A percentile compares a stretch with the other conserved stretches of the same genome.
phyloP scores from a whole-genome alignment of 2,329 filamentous ascomycete genomes.

The Diaporthe nobilis region DNA sequence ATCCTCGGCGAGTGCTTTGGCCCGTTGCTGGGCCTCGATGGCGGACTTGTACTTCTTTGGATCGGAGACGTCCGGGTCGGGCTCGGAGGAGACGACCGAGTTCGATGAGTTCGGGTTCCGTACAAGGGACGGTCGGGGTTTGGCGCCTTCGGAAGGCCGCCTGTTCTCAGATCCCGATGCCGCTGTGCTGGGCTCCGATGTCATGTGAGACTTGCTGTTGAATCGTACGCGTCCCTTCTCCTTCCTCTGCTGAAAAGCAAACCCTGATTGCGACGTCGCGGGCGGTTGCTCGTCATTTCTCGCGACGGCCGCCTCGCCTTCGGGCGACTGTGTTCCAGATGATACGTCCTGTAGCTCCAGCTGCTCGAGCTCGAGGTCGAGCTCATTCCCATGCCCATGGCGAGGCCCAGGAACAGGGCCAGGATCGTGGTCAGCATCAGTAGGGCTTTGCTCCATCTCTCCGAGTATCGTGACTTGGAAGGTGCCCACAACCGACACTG shows the following conservation, averaged over 20 bases:
- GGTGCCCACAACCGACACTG: constrained; percentile 8
- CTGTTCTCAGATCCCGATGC: constrained; percentile 8
- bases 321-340: constrained; percentile 8
- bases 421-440: constrained; percentile 28
- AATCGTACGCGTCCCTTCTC: constrained; percentile 65
- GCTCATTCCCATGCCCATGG: constrained; percentile 3
- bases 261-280: not conserved
- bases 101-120: constrained; percentile 45
- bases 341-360: constrained; percentile 18
- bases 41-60: constrained; percentile 18
- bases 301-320: not conserved
- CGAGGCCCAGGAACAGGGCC: constrained; percentile 17
- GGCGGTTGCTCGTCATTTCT: not conserved
- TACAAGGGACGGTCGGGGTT: constrained; percentile 58
- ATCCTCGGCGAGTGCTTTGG: constrained; percentile 24
- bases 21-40: constrained; percentile 11
- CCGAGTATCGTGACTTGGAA: not conserved
- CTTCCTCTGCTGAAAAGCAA: constrained; percentile 48
- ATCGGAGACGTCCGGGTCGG: constrained; percentile 10
- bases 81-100: constrained; percentile 26
- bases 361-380: constrained; percentile 18
- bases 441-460: constrained; percentile 15
- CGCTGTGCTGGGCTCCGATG: constrained; percentile 45
- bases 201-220: constrained; percentile 59
- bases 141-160: constrained; percentile 9